Evolutionary conservation across 768 basidiomycete species (phyloP).

Genomic region (Clitopilus passeckerianus): DNA sequence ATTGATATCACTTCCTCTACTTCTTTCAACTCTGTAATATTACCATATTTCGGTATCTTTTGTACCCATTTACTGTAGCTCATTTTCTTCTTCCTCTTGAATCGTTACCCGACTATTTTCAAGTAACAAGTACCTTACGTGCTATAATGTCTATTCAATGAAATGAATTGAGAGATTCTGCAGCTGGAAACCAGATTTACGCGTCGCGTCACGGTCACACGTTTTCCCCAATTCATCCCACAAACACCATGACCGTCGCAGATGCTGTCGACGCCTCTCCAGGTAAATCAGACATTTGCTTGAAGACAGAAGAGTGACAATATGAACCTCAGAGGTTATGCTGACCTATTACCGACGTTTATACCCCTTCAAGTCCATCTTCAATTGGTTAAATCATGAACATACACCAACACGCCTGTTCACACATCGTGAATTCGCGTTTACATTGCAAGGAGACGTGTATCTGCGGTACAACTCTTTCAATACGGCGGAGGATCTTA

Average conservation of each 20-base stretch:
- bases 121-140: too few relatives aligned
- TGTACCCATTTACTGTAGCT: too few relatives aligned
- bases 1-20: not conserved
- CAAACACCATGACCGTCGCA: not conserved
- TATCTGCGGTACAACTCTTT: constrained; percentile 97
- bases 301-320: not conserved
- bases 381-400: constrained; percentile 92
- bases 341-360: constrained; percentile 79
- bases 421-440: constrained; percentile 93
- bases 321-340: constrained; percentile 35
- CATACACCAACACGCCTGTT: constrained; percentile 76
- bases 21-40: constrained; percentile 18
- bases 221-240: not conserved
- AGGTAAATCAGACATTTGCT: not conserved
- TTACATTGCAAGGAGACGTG: constrained; percentile 85
- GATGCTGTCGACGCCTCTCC: not conserved
- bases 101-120: not conserved
- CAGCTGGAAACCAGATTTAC: too few relatives aligned
- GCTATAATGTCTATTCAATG: too few relatives aligned
- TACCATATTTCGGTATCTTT: too few relatives aligned
- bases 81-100: not conserved
- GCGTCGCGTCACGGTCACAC: constrained; percentile 25
- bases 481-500: constrained; percentile 78
- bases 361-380: constrained; percentile 93
- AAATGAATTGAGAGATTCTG: too few relatives aligned